Conservation (phyloP, 768 basidiomycete genomes). For the Kondoa malvinella region DNA sequence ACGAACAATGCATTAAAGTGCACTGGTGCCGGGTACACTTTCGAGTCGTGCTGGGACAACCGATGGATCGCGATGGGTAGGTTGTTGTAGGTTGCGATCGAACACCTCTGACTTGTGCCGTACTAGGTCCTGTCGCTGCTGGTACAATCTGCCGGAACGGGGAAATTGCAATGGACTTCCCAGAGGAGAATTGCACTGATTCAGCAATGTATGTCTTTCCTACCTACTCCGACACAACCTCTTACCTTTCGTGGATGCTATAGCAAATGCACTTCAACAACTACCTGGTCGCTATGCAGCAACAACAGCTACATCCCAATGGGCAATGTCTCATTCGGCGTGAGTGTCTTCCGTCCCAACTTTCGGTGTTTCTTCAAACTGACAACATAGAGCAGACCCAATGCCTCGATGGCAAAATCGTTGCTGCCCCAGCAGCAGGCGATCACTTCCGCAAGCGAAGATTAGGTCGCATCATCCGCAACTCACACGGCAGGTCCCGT, state of each 20-base stretch:
- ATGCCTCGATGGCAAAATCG: background rate
- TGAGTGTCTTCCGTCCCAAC: no score
- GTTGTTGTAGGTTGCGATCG: no score
- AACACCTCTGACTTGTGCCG: background rate
- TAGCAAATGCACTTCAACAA: background rate
- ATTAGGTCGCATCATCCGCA: background rate
- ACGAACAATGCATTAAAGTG: background rate
- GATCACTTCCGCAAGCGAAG: background rate
- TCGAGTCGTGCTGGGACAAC: background rate
- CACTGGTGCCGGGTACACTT: background rate
- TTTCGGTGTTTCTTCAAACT: background rate
- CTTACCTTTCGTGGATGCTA: background rate
- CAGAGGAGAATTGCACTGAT: background rate
- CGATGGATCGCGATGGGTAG: background rate
- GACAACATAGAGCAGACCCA: background rate
- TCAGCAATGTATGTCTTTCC: background rate
- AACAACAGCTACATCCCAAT: no score
- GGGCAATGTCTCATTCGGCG: no score
- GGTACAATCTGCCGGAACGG: background rate
- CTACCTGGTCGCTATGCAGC: no score
- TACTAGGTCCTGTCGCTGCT: background rate
- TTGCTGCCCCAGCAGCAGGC: background rate
- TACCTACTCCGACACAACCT: background rate
- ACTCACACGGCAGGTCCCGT: no score
- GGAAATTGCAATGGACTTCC: background rate